Evolutionary conservation across 257 asterid genomes (phyloP).

Genomic region (Solanum lycopersicoides): DNA sequence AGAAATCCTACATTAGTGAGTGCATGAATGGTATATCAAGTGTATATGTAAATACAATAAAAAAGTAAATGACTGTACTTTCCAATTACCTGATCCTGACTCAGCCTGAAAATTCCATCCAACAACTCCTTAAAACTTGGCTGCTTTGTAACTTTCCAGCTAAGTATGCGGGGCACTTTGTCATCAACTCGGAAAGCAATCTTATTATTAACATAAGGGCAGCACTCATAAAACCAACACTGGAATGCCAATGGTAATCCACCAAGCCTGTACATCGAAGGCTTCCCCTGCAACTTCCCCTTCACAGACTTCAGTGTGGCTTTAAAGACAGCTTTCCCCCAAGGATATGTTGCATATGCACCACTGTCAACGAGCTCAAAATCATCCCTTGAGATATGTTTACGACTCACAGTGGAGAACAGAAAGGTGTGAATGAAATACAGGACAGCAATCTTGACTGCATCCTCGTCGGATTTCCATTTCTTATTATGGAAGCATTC

Average conservation of each 20-base stretch:
- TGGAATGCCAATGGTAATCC: background rate
- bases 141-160: background rate
- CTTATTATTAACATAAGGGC: background rate
- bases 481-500: background rate
- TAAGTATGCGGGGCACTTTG: slow-evolving; percentile 1
- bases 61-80: background rate
- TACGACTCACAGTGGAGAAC: background rate
- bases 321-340: slow-evolving; percentile 2
- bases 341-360: background rate
- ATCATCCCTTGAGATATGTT: background rate
- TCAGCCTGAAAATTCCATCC: background rate
- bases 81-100: background rate
- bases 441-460: background rate
- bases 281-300: background rate
- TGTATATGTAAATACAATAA: background rate
- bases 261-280: background rate
- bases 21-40: background rate
- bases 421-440: background rate
- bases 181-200: background rate
- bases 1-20: background rate
- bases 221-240: slow-evolving; percentile 1
- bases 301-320: background rate
- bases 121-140: background rate
- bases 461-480: background rate
- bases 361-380: background rate